Percentiles rank a stretch among this genome's conserved stretches.
These are phyloP conservation scores for Vitis rotundifolia DNA, from an alignment of 164 flowering plant genomes.

Conservation along the genomic window DNA sequence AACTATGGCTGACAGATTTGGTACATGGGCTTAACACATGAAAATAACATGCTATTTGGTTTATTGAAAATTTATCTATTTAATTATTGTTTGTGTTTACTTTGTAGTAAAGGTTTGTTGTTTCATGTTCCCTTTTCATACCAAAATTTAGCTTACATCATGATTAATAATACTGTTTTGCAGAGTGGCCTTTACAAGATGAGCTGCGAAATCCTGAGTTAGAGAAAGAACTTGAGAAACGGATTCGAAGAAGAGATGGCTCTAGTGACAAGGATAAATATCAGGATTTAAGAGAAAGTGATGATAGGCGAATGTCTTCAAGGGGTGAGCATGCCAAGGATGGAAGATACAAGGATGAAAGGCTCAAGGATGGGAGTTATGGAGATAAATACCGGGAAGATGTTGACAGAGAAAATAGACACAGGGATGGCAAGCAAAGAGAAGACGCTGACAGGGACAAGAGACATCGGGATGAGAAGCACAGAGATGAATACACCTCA, in stretches of 20 bases:
- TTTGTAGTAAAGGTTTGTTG: too few species aligned
- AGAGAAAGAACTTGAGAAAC: conserved; percentile 67
- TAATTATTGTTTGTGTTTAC: too few species aligned
- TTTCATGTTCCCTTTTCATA: too few species aligned
- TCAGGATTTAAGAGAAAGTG: conserved; percentile 39
- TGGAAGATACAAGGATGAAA: conserved; percentile 40
- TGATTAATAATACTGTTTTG: background rate
- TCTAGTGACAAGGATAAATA: conserved; percentile 47
- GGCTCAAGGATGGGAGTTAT: conserved; percentile 30
- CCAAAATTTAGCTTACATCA: too few species aligned
- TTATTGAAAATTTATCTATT: too few species aligned
- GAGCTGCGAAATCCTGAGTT: conserved; percentile 44
- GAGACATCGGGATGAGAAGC: conserved; percentile 22
- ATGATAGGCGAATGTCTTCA: conserved; percentile 40
- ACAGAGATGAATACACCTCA: conserved; percentile 36
- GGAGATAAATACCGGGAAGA: conserved; percentile 29
- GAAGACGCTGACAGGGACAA: conserved; percentile 21
- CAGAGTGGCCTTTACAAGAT: conserved; percentile 40
- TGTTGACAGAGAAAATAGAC: conserved; percentile 29
- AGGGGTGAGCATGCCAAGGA: conserved; percentile 44
- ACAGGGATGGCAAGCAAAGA: conserved; percentile 44
- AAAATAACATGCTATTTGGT: too few species aligned
- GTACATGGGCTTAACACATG: too few species aligned
- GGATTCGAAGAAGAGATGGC: conserved; percentile 43
- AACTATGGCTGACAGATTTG: too few species aligned